Evolutionary conservation across 2,329 filamentous ascomycete genomes (phyloP), one percentile per base, ranked within the genome.

Genomic region (Acrocalymma vagum): DNA sequence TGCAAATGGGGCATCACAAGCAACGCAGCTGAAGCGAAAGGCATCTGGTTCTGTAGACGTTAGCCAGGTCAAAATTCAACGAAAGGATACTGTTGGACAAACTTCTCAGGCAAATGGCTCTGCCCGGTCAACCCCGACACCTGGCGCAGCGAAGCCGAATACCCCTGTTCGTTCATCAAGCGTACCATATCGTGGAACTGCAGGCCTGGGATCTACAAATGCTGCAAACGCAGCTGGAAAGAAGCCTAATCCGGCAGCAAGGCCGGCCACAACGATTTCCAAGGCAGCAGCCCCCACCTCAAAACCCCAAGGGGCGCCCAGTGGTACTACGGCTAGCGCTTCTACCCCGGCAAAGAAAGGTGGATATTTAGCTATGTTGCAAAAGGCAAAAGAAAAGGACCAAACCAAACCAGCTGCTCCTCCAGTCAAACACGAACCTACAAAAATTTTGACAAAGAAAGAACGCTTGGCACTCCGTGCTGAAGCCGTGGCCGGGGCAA

Each of bases 311-410:
- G 38, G 54, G 17, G 27, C 45, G 37, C 37, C 51, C 34, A 26
- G 62, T n/a, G 27, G 60, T 3, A 30, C 62, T 11, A 38, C 63
- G 62, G 9, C 58, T 10, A n/a, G n/a, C n/a, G 39, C 67, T 25
- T 38, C 53, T 7, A 29, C 57, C 6, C 65, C 73, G 3, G 71
- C 79, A 2, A 84, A 83, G 1, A 90, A 90, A 68, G 88, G 87
- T 2, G 88, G 85, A 0, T 92, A 84, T 64, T 82, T 84, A 24
- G 87, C 90, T 58, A 86, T 90, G 45, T 78, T 92, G 71, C 85
- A 85, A 39, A 80, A 86, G 53, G 88, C 83, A 21, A 84, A 87
- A 59, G 82, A 82, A 46, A 85, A 75, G 40, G 75, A 74, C 72
- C 56, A 69, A 11, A 58, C 60, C 4, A 69, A 69, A 40, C 58